A percentile compares a stretch with the other conserved stretches of the same genome.
These are phyloP conservation scores for Ogataea minuta DNA, from an alignment of 805 yeast species.

Conservation along the genomic window DNA sequence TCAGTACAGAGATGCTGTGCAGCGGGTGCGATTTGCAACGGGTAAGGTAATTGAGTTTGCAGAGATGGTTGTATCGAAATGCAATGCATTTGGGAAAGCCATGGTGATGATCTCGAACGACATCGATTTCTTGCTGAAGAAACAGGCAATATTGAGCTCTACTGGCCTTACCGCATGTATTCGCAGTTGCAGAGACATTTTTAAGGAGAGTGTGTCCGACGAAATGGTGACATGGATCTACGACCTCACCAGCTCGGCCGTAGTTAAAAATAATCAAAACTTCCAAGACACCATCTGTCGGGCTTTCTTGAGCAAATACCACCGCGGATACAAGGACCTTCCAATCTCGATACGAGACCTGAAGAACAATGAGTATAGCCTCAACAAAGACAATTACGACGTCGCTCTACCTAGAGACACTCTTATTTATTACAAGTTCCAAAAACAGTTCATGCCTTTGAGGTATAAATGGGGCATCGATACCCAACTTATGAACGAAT, in stretches of 20 bases:
- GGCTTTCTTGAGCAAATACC: constrained; percentile 64
- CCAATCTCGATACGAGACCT: constrained; percentile 17
- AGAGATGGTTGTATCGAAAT: constrained; percentile 63
- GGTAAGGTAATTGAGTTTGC: constrained; percentile 64
- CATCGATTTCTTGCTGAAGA: constrained; percentile 46
- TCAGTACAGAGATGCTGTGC: constrained; percentile 72
- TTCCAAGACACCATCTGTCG: constrained; percentile 52
- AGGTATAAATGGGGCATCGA: constrained; percentile 48
- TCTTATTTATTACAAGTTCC: constrained; percentile 20
- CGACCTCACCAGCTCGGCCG: constrained; percentile 53
- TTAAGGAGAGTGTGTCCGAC: constrained; percentile 78
- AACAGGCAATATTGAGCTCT: constrained; percentile 54
- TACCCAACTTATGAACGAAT: constrained; percentile 40
- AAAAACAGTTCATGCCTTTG: constrained; percentile 26
- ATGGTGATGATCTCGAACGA: constrained; percentile 59
- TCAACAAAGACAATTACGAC: constrained; percentile 32
- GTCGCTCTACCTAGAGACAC: constrained; percentile 25
- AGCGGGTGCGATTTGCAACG: constrained; percentile 61
- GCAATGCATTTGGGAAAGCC: constrained; percentile 67
- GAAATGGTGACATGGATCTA: constrained; percentile 67
- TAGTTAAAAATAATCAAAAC: constrained; percentile 47
- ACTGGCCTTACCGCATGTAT: constrained; percentile 70
- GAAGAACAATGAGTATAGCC: constrained; percentile 32
- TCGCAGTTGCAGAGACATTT: constrained; percentile 62
- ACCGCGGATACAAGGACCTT: constrained; percentile 40